Evolutionary conservation across 148 eudicot species (phyloP).

Genomic region (Euryodendron excelsum): DNA sequence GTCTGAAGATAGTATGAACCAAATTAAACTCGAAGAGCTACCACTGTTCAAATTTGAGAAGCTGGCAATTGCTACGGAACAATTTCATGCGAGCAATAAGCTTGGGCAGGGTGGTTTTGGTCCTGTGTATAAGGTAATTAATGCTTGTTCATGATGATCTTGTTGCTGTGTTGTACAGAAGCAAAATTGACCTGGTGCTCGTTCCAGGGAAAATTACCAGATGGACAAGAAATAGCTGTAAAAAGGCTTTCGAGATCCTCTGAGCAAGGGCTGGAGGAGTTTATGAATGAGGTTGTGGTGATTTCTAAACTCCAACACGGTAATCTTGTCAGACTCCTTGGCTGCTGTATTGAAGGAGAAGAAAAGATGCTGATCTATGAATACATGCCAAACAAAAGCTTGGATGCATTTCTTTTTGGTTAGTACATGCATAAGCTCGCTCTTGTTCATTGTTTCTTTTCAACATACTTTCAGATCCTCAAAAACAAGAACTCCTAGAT

Average conservation of each 20-base stretch:
- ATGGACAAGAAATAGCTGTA: constrained; percentile 48
- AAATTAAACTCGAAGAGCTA: constrained; percentile 28
- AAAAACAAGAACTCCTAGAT: constrained; percentile 27
- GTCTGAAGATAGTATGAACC: background rate
- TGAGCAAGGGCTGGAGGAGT: constrained; percentile 47
- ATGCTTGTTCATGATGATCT: background rate
- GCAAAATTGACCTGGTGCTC: background rate
- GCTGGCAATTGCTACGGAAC: constrained; percentile 39
- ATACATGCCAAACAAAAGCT: constrained; percentile 27
- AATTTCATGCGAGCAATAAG: constrained; percentile 29
- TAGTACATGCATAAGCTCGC: constrained; percentile 5
- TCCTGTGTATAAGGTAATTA: constrained; percentile 24
- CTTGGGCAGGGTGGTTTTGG: constrained; percentile 67
- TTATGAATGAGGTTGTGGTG: constrained; percentile 47
- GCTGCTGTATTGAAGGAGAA: constrained; percentile 46
- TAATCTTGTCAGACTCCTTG: constrained; percentile 50
- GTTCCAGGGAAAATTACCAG: constrained; percentile 35
- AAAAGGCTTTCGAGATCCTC: constrained; percentile 50
- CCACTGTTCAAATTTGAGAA: constrained; percentile 34
- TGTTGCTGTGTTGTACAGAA: background rate
- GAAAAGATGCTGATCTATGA: constrained; percentile 38
- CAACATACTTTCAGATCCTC: constrained; percentile 9
- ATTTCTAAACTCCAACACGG: constrained; percentile 60
- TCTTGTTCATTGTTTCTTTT: background rate
- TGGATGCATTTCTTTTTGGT: constrained; percentile 53